phyloP scores from a whole-genome alignment of 371 early-diverging fungal species.

The Haplosporangium sp. region DNA sequence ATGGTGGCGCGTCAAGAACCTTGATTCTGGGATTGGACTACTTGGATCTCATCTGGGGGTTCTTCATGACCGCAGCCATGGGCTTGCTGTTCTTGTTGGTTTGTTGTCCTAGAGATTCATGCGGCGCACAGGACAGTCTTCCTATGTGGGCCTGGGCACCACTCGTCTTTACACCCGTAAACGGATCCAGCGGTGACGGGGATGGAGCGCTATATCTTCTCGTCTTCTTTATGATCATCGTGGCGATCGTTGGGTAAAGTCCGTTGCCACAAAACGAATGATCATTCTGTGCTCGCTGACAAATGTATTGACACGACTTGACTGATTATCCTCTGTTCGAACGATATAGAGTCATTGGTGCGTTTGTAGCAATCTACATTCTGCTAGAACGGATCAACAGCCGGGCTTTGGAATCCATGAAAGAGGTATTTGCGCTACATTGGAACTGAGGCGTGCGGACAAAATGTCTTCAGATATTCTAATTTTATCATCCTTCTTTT shows the following conservation, averaged over 20 bases:
- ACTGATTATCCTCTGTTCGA: neutral
- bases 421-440: constrained; percentile 13
- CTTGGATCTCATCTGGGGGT: constrained; percentile 10
- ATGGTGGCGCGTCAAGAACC: neutral
- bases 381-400: constrained; percentile 1
- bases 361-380: constrained; percentile 19
- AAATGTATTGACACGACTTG: too few species aligned
- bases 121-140: too few species aligned
- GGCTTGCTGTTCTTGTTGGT: constrained; percentile 19
- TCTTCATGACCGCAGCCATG: constrained; percentile 3
- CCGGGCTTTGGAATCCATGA: constrained; percentile 20
- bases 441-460: too few species aligned
- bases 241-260: too few species aligned
- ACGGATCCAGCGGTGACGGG: too few species aligned
- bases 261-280: too few species aligned
- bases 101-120: too few species aligned
- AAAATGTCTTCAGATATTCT: neutral
- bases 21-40: constrained; percentile 12
- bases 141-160: too few species aligned
- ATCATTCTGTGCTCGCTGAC: neutral
- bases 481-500: constrained; percentile 3
- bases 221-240: too few species aligned
- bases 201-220: too few species aligned
- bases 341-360: constrained; percentile 16
- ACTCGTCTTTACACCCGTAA: too few species aligned